Evolutionary conservation across 257 asterid genomes (phyloP).

Genomic region (Solanum stenotomum): DNA sequence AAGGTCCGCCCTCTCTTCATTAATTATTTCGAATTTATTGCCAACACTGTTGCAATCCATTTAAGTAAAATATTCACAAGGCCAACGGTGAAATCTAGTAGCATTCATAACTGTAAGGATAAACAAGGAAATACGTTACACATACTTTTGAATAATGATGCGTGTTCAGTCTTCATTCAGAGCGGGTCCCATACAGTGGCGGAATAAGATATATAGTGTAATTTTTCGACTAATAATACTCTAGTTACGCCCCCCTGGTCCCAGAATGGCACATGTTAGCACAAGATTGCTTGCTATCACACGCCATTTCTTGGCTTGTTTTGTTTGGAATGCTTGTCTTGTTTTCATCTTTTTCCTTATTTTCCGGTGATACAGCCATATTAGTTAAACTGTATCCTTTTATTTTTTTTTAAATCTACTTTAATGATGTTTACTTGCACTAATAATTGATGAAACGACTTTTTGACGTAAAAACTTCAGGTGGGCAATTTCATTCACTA

Average conservation of each 20-base stretch:
- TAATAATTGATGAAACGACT: not conserved
- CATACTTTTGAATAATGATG: slow-evolving; percentile 2
- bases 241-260: not conserved
- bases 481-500: slow-evolving; percentile 98
- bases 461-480: slow-evolving; percentile 19
- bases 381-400: not conserved
- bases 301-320: not conserved
- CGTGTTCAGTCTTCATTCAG: not conserved
- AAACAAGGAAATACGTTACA: slow-evolving; percentile 12
- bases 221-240: not conserved
- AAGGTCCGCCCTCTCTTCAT: slow-evolving; percentile 33
- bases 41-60: not conserved
- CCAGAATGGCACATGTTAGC: slow-evolving; percentile 19
- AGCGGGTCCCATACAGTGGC: slow-evolving; percentile 14
- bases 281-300: not conserved
- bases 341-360: not conserved
- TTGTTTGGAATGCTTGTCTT: not conserved
- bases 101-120: slow-evolving; percentile 4
- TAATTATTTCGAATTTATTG: not conserved
- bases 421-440: not conserved
- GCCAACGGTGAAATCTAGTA: slow-evolving; percentile 18
- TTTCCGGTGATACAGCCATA: not conserved
- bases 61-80: slow-evolving; percentile 9
- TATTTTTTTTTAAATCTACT: not conserved
- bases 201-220: not conserved